Evolutionary conservation across 192 early-diverging fungal genomes (phyloP), one percentile per base, ranked within the genome.

Genomic region (Coemansia furcata): DNA sequence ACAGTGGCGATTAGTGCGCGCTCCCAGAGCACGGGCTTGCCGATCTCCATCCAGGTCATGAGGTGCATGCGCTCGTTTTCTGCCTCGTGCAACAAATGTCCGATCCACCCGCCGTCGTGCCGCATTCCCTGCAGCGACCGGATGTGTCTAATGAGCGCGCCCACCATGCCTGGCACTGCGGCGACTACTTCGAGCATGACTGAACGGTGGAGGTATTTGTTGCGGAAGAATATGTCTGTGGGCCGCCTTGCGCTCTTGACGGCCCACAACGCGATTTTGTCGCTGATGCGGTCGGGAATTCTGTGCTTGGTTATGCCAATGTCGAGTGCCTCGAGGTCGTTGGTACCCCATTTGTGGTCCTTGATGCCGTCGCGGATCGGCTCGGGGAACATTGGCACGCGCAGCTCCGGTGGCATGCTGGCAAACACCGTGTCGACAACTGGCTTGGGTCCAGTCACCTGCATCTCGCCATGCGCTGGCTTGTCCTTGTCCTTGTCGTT

Each of bases 61-160:
- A 90, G 68, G 69, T 90, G 87, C 87, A 88, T 88, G 12, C 82
- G 80, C 74, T 95, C 94, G 78, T 96, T 96, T 71, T 98, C 93
- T 8, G 96, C 94, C 77, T 98, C 94, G 63, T 95, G 93, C 42
- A 96, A 80, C 46, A 98, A 70, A 61, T 94, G 94, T 15, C 85
- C 83, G 78, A 98, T 94, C 92, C 94, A 96, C 19, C 96, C 94
- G 49, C 93, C 86, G 76, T 98, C 96, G 66, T 93, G 89, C 5
- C 83, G 79, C 76, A 94, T 85, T 1, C 86, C 72, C 17, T 93
- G 87, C 29, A 96, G 80, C 35, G 91, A 92, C 21, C 86, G 84
- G 15, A 94, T 83, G 63, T 96, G 95, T 9, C 91, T 84, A 15
- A 93, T 77, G 72, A 91, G 83, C 6, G 88, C 94, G 17, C 88